A percentile compares a stretch with the other conserved stretches of the same genome.
phyloP scores from a whole-genome alignment of 345 rosid genomes.

The Reutealis trisperma region DNA sequence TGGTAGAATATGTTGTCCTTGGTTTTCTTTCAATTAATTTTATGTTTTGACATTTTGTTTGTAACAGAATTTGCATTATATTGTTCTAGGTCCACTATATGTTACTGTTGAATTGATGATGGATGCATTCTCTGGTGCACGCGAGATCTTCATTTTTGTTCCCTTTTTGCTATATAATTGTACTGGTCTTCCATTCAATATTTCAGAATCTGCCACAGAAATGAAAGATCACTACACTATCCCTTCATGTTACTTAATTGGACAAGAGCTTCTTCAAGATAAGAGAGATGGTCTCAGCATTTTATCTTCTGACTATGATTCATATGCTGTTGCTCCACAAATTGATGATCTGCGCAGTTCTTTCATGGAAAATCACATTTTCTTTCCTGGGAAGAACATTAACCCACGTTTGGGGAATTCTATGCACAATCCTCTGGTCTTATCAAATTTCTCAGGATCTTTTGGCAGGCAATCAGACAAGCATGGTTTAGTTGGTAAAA shows the following conservation, averaged over 20 bases:
- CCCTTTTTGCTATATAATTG: slow-evolving; percentile 84
- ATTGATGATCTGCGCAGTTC: slow-evolving; percentile 36
- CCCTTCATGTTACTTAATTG: slow-evolving; percentile 73
- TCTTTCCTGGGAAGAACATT: slow-evolving; percentile 32
- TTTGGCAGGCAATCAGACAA: slow-evolving; percentile 25
- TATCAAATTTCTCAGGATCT: slow-evolving; percentile 27
- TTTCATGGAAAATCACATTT: slow-evolving; percentile 40
- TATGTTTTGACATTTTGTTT: slow-evolving; percentile 7
- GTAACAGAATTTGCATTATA: slow-evolving; percentile 17
- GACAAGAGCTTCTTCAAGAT: slow-evolving; percentile 47
- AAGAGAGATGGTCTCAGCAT: slow-evolving; percentile 67
- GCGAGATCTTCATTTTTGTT: slow-evolving; percentile 73
- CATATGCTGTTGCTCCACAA: slow-evolving; percentile 33
- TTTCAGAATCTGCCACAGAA: slow-evolving; percentile 59
- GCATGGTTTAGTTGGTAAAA: slow-evolving; percentile 32
- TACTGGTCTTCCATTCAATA: slow-evolving; percentile 67
- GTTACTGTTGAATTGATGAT: slow-evolving; percentile 70
- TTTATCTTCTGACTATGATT: slow-evolving; percentile 50
- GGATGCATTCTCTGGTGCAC: slow-evolving; percentile 88
- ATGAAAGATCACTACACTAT: slow-evolving; percentile 47
- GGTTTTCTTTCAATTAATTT: slow-evolving; percentile 4
- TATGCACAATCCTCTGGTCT: slow-evolving; percentile 37
- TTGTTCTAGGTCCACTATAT: slow-evolving; percentile 57
- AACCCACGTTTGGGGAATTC: slow-evolving; percentile 33
- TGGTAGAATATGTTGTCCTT: slow-evolving; percentile 43